Base-by-base conservation (phyloP, 1,284 basidiomycete genomes). In the Cutaneotrichosporon sp. region DNA sequence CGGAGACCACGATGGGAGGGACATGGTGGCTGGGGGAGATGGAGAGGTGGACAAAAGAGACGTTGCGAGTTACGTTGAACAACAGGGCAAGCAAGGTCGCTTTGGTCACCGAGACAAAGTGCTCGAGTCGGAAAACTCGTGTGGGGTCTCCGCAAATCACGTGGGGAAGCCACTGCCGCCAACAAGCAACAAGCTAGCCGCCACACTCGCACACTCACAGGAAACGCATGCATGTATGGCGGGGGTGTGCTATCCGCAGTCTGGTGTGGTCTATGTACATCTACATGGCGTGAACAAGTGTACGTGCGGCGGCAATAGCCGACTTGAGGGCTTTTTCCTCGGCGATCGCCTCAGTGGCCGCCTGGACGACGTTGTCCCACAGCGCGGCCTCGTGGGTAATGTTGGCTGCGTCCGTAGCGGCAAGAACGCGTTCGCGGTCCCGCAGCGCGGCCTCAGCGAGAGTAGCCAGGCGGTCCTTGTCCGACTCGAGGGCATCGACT, bases 1-100 rank as follows among this genome's bases (percentile, higher is more conserved):
- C 0, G 82, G 80, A 2, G 77, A 68, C 82, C 82, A 83, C 21
- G 43, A 38, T 8, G 44, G 34, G 40, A 38, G 5, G 4, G 55
- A 46, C 51, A 54, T 54, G 26, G 23, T 52, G 14, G 47, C 26
- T 5, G 10, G 26, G 26, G 26, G 26, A 30, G 26, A 30, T 30
- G 26, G 10, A 10, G 10, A 30, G 26, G 10, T 30, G 26, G 26
- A 30, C 26, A 30, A 30, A 7, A 10, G 26, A 30, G 26, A 30
- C 26, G 26, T 30, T 30, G 26, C 26, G 5, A 5, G 26, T 30
- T 10, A 10, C 26, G 26, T n/a, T n/a, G n/a, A n/a, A n/a, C n/a
- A n/a, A n/a, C n/a, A n/a, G n/a, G n/a, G n/a, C n/a, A n/a, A n/a
- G n/a, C n/a, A 30, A 30, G 26, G 10, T 30, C 26, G 26, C 26